Evolutionary conservation across 179 eudicot genomes (phyloP), one percentile per base, ranked within the genome.

Genomic region (Camellia oleifera): DNA sequence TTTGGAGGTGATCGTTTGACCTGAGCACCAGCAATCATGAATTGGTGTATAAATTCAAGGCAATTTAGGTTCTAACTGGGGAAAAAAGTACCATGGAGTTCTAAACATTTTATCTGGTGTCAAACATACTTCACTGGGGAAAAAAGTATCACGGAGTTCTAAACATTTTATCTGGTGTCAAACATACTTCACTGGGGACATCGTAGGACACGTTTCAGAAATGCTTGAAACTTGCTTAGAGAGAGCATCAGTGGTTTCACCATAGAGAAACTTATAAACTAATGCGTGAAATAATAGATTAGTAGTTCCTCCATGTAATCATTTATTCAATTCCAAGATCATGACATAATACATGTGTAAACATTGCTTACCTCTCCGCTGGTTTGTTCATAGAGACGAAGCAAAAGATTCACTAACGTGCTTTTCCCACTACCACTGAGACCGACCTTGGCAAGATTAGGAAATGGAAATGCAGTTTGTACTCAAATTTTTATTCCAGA

Each of bases 351-450:
- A 74, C 50, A 80, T 65, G n/a, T 20, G 26, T 17, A 44, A 18
- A 75, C 48, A 71, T 52, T 48, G 72, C 57, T 68, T 81, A 88
- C 90, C 88, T 85, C 82, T 60, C 90, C 90, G 3, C 76, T 70
- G 13, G 85, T 80, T 74, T 87, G 88, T 56, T 85, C 85, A 73
- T 83, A 88, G 18, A 88, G 83, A 80, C 88, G 82, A 54, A 88
- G 90, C 84, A 88, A 72, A 52, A 88, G 88, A 80, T 88, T 82
- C 63, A 85, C 79, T 71, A 88, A 76, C 42, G 88, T 88, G 86
- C 90, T 88, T 82, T 88, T 88, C 58, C 90, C 90, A 48, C 88
- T 83, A 63, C 90, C 88, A 76, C 88, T 85, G 50, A 81, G 90
- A 63, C 90, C 90, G n/a, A 80, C 85, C 90, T 88, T 46, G 54